A percentile compares a stretch with the other conserved stretches of the same genome.
These are phyloP conservation scores for Stenocarpella maydis DNA, from an alignment of 2,329 filamentous ascomycete genomes.

Conservation along the genomic window DNA sequence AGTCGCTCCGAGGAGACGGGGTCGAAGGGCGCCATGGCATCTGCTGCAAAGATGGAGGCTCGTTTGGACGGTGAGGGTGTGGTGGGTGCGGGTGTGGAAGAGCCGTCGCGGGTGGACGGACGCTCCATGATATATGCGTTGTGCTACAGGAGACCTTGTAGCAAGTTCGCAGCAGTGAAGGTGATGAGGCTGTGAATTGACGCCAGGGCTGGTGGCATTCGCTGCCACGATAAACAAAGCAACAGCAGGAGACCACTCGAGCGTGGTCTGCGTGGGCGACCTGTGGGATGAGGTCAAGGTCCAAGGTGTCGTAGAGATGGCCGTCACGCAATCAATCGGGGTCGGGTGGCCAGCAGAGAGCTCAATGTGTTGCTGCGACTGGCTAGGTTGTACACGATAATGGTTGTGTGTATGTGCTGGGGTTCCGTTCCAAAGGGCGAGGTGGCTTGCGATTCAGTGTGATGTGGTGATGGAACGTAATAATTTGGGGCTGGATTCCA, in stretches of 20 bases:
- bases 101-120: slow-evolving; percentile 24
- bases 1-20: slow-evolving; percentile 70
- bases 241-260: neutral
- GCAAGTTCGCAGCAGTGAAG: neutral
- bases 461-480: slow-evolving; percentile 8
- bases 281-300: neutral
- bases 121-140: slow-evolving; percentile 30
- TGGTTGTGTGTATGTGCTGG: slow-evolving; percentile 4
- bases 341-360: neutral
- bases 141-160: neutral
- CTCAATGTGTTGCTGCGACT: neutral
- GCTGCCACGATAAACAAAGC: slow-evolving; percentile 9
- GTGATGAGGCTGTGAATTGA: neutral
- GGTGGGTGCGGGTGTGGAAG: slow-evolving; percentile 30
- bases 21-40: slow-evolving; percentile 57
- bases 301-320: neutral
- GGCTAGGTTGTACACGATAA: neutral
- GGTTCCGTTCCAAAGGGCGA: neutral
- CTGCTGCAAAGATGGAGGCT: slow-evolving; percentile 8
- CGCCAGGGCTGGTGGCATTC: neutral
- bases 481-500: neutral
- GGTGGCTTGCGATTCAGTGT: slow-evolving; percentile 15
- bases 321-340: neutral
- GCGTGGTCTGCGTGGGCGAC: neutral
- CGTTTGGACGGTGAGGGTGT: slow-evolving; percentile 29